phyloP scores from a whole-genome alignment of 176 grass and related monocot genomes.

The Juncus inflexus region DNA sequence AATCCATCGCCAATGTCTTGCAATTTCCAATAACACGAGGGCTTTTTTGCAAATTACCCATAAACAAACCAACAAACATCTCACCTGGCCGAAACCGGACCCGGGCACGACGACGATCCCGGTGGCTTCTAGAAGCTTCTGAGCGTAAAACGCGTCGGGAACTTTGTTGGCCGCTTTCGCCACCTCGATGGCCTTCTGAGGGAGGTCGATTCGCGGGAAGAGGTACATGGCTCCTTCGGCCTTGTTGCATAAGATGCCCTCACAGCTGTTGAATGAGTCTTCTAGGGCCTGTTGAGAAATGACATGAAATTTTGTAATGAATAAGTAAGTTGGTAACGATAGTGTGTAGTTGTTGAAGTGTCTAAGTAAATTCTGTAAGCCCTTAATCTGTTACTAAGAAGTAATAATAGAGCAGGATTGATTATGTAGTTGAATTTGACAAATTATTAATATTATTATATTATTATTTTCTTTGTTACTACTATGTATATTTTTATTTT shows the following conservation, averaged over 20 bases:
- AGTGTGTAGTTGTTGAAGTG: not conserved
- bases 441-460: not conserved
- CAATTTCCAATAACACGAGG: not conserved
- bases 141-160: constrained; percentile 77
- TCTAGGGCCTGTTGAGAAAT: constrained; percentile 62
- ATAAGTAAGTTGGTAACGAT: not conserved
- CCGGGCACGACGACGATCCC: constrained; percentile 82
- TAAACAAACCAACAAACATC: constrained; percentile 1
- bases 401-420: no score
- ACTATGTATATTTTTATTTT: not conserved
- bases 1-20: not conserved
- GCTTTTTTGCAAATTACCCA: no score
- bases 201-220: constrained; percentile 74
- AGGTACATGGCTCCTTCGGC: constrained; percentile 98
- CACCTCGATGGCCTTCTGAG: constrained; percentile 68
- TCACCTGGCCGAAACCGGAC: constrained; percentile 88
- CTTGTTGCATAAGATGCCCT: constrained; percentile 94
- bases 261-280: constrained; percentile 89
- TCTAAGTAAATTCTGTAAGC: not conserved
- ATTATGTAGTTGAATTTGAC: no score
- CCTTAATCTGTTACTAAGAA: no score
- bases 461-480: not conserved
- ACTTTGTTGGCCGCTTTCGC: constrained; percentile 54
- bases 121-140: constrained; percentile 77
- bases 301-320: not conserved